A percentile compares a stretch with the other conserved stretches of the same genome.
phyloP scores from a whole-genome alignment of 140 eudicot species.

The Stevia rebaudiana region DNA sequence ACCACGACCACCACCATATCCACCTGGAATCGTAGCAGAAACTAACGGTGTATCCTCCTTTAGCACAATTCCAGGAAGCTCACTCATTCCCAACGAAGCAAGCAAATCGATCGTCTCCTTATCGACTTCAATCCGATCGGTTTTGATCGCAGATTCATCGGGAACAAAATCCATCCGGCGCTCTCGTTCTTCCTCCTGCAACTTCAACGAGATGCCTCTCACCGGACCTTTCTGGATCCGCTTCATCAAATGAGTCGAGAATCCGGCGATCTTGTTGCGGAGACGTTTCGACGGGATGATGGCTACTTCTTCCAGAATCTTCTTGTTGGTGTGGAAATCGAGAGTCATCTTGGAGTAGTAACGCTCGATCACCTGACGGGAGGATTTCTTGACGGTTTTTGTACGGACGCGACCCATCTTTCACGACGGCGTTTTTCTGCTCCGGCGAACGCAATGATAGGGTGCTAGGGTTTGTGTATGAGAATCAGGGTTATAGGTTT shows the following conservation, averaged over 20 bases:
- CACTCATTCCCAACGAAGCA: constrained; percentile 15
- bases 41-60: constrained; percentile 1
- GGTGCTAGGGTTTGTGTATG: constrained; percentile 7
- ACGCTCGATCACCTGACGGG: constrained; percentile 8
- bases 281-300: constrained; percentile 6
- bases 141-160: constrained; percentile 3
- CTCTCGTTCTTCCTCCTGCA: constrained; percentile 16
- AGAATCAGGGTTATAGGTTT: not conserved
- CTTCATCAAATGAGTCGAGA: constrained; percentile 14
- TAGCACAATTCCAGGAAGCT: constrained; percentile 8
- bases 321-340: constrained; percentile 9
- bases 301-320: constrained; percentile 2
- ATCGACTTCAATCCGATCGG: constrained; percentile 7
- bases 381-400: constrained; percentile 17
- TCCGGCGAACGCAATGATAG: not conserved
- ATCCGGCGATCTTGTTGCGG: constrained; percentile 20
- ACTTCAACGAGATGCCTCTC: constrained; percentile 17
- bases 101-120: constrained; percentile 17
- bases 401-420: constrained; percentile 19
- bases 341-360: constrained; percentile 19
- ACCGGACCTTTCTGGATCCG: constrained; percentile 23
- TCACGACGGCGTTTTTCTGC: not conserved
- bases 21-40: not conserved
- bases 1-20: constrained; percentile 10
- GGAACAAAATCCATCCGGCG: constrained; percentile 16